phyloP scores from a whole-genome alignment of 2,329 filamentous ascomycete genomes.

The Microcyclosporella mali region DNA sequence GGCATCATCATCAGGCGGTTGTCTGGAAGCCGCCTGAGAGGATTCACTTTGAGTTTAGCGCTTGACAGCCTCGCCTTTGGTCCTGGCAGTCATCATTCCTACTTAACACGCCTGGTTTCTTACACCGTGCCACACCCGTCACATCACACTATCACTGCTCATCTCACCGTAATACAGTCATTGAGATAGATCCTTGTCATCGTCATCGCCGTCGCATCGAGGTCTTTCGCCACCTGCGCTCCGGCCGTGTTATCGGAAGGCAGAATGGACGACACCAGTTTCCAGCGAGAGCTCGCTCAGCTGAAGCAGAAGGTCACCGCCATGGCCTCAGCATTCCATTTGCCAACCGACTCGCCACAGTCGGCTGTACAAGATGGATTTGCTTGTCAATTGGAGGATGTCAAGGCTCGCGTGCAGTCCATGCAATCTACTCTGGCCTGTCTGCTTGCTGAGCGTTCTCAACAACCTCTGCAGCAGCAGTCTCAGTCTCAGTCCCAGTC shows the following conservation, averaged over 20 bases:
- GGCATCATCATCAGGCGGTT: too few relatives aligned
- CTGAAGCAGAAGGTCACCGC: conserved; percentile 21
- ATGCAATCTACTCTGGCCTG: conserved; percentile 10
- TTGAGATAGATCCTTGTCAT: too few relatives aligned
- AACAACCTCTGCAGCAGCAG: not conserved
- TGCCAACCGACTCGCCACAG: not conserved
- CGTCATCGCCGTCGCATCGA: too few relatives aligned
- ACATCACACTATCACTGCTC: too few relatives aligned
- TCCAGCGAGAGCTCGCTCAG: conserved; percentile 20
- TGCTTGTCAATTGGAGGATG: conserved; percentile 9
- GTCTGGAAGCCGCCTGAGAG: too few relatives aligned
- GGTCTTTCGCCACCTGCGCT: too few relatives aligned
- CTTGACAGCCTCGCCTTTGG: too few relatives aligned
- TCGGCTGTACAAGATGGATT: conserved; percentile 7
- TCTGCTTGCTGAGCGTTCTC: not conserved
- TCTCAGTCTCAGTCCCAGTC: not conserved
- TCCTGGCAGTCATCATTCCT: too few relatives aligned
- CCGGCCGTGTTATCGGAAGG: not conserved
- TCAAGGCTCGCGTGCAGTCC: conserved; percentile 10
- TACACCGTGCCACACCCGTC: too few relatives aligned
- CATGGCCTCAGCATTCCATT: conserved; percentile 13
- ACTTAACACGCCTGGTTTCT: too few relatives aligned
- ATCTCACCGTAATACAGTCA: too few relatives aligned
- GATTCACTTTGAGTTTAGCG: too few relatives aligned
- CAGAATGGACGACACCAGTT: conserved; percentile 24